phyloP scores from a whole-genome alignment of 305 asterid species.

The Rubia occidens region DNA sequence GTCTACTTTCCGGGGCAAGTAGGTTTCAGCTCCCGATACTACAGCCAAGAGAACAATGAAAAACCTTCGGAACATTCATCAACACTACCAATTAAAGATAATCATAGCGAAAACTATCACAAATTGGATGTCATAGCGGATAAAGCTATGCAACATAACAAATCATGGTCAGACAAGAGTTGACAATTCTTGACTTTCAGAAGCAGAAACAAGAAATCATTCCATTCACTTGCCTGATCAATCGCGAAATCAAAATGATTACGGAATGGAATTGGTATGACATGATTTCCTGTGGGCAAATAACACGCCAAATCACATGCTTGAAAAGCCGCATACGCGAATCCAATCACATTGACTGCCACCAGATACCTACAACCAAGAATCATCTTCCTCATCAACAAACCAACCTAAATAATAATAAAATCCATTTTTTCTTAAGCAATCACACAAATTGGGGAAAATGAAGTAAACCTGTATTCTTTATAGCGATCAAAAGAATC shows the following conservation, averaged over 20 bases:
- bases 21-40: neutral
- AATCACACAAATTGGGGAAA: neutral
- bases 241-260: conserved; percentile 50
- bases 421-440: too few species aligned
- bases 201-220: neutral
- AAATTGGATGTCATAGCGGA: neutral
- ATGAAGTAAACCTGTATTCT: conserved; percentile 47
- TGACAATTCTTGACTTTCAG: neutral
- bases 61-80: neutral
- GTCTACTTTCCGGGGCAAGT: neutral
- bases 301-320: conserved; percentile 43
- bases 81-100: neutral
- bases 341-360: conserved; percentile 64
- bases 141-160: neutral
- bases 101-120: neutral
- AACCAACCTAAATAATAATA: neutral
- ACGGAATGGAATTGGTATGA: conserved; percentile 38
- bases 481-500: conserved; percentile 79
- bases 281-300: conserved; percentile 47
- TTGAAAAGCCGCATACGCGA: conserved; percentile 68
- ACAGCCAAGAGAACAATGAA: neutral
- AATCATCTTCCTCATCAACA: conserved; percentile 9
- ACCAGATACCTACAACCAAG: conserved; percentile 43
- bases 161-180: neutral
- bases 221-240: conserved; percentile 63